Percentiles rank a stretch among this genome's conserved stretches.
Conservation (phyloP, 306 rosid genomes). For the Vigna unguiculata region DNA sequence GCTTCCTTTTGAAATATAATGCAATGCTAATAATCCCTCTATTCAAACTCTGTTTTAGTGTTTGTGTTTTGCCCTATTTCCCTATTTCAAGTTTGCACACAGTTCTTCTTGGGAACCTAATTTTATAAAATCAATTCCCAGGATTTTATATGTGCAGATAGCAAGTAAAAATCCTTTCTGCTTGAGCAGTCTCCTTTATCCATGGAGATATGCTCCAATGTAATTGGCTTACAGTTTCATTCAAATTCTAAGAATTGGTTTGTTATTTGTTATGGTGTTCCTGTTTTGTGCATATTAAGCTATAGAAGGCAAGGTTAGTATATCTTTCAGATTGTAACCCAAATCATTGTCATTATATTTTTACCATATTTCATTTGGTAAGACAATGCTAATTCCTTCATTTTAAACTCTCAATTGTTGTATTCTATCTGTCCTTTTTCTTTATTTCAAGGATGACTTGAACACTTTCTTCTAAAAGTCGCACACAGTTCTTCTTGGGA, state of each 20-base stretch:
- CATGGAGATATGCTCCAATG: constrained; percentile 86
- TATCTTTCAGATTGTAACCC: background rate
- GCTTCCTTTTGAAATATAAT: background rate
- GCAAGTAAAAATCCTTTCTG: constrained; percentile 68
- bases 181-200: constrained; percentile 75
- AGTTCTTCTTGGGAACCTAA: constrained; percentile 70
- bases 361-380: background rate
- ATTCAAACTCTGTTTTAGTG: background rate
- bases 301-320: background rate
- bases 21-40: background rate
- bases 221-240: constrained; percentile 64
- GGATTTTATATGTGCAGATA: constrained; percentile 86
- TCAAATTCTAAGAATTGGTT: background rate
- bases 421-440: background rate
- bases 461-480: background rate
- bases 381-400: background rate
- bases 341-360: background rate
- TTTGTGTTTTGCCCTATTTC: too few relatives aligned
- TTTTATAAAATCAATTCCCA: constrained; percentile 49
- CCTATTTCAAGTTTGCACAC: constrained; percentile 45
- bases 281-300: background rate
- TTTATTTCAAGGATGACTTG: background rate
- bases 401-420: background rate
- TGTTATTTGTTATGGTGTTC: background rate
- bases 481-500: constrained; percentile 83